Evolutionary conservation across 495 filamentous ascomycete genomes (phyloP), one percentile per base, ranked within the genome.

Genomic region (Trichodelitschia bisporula): DNA sequence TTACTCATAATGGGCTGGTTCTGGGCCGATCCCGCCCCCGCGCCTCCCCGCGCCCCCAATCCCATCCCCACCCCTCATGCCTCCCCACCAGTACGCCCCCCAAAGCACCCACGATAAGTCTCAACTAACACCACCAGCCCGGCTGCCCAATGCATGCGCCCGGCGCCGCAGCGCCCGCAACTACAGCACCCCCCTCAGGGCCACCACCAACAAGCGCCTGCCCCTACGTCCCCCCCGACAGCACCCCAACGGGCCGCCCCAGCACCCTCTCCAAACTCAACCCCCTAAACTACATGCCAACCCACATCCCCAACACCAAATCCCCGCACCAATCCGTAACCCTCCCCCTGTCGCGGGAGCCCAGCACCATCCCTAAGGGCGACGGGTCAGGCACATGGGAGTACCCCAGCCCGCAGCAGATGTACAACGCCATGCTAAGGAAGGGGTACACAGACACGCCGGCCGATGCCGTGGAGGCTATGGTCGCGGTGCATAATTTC

Each of bases 1-100:
- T n/a, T n/a, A n/a, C n/a, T n/a, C n/a, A n/a, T n/a, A 26, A 93
- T 97, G 86, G 86, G 86, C 38, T 97, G 89, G 89, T 97, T 97
- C 42, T 97, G 86, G 86, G 76, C 82, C 52, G 82, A 97, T 39
- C 46, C 64, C 28, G 48, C 47, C 33, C 56, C 49, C 18, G 36
- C 51, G 37, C 51, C 57, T 26, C 53, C 60, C 19, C 61, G 53
- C 40, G 49, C 47, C 31, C 28, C 72, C 69, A 47, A 79, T 83
- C 18, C 82, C 91, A 66, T 52, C 73, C 60, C 38, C 3, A n/a
- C 26, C 25, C 27, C 29, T 30, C 18, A 15, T 20, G 4, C 18
- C 3, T 15, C 26, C 27, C 3, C 4, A 15, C 29, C 17, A 9
- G 18, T 36, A 2, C 13, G 26, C 30, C 19, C 30, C 30, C 26